Evolutionary conservation across 2,329 filamentous ascomycete genomes (phyloP), one percentile per base, ranked within the genome.

Genomic region (Aspergillus amoenus): DNA sequence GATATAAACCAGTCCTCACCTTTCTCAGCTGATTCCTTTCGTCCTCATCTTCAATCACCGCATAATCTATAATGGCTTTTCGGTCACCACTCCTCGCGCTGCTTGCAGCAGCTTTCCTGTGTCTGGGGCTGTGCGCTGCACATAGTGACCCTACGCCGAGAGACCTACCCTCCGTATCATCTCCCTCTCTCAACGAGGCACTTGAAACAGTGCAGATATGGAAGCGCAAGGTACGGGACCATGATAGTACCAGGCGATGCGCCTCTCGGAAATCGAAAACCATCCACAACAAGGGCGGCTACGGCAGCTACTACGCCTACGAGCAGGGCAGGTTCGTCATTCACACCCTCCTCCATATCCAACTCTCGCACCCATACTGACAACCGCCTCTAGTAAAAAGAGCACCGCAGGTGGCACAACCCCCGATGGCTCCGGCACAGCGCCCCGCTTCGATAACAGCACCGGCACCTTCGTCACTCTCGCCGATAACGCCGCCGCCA

Each of bases 361-460:
- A 7, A 13, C 11, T 30, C 17, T 21, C 21, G 27, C 22, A 13
- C 1, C 13, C 12, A 37, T 37, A 37, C 34, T 5, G 15, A 37
- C n/a, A 5, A 4, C 15, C 15, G 9, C 3, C 7, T 9, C 15
- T 11, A 51, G 48, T 13, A 21, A 51, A 30, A 46, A 41, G n/a
- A 52, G 44, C 55, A 57, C 48, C 18, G n/a, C 32, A 5, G 54
- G 54, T 21, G 54, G 54, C 32, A 45, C 24, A 13, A 56, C 54
- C 12, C 54, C 40, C 15, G 41, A 56, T 22, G 48, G 54, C 24
- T 56, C 54, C 18, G 54, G 54, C 21, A 52, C 54, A 13, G 22
- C 30, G 4, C 54, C 55, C 9, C 21, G 30, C 15, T 52, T 50
- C 41, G 55, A 57, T 40, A 57, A 52, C 40, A 47, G 55, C 48